Conservation (phyloP, 176 grass and related monocot genomes). For the Rhipidocladum racemiflorum region DNA sequence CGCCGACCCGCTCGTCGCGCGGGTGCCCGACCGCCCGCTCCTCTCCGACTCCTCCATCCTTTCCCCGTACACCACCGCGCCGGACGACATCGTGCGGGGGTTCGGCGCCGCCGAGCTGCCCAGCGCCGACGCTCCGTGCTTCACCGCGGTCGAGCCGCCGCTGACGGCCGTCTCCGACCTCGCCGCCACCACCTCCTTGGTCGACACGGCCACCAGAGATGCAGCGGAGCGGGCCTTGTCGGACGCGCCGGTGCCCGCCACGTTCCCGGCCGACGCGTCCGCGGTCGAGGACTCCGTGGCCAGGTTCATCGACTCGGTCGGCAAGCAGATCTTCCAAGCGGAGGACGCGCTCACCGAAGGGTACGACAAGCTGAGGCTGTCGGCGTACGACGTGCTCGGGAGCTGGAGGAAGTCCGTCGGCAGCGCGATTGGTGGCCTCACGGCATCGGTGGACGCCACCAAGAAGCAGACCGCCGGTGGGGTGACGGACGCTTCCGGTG, state of each 20-base stretch:
- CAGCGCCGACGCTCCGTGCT: not conserved
- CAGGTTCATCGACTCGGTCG: constrained; percentile 53
- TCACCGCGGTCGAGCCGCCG: not conserved
- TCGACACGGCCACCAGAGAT: constrained; percentile 1
- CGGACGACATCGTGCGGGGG: constrained; percentile 62
- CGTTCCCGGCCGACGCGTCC: constrained; percentile 43
- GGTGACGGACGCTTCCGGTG: constrained; percentile 39
- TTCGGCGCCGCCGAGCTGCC: constrained; percentile 49
- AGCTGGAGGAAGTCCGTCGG: constrained; percentile 56
- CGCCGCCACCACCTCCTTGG: not conserved
- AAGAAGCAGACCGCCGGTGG: constrained; percentile 56
- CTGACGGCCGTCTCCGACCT: constrained; percentile 44
- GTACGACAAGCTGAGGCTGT: constrained; percentile 59
- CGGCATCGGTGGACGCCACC: constrained; percentile 47
- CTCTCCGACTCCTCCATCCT: constrained; percentile 72
- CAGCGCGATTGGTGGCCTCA: constrained; percentile 41
- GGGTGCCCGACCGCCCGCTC: constrained; percentile 50
- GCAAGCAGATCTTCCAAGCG: constrained; percentile 59
- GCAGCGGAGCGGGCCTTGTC: constrained; percentile 31
- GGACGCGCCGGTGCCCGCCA: constrained; percentile 46
- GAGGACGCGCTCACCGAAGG: constrained; percentile 72
- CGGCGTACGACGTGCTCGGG: constrained; percentile 57
- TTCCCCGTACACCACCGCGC: constrained; percentile 62
- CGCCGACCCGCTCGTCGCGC: constrained; percentile 62
- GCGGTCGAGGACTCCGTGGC: constrained; percentile 48